Evolutionary conservation across 2,329 filamentous ascomycete species (phyloP), one percentile per base, ranked within the genome.

Genomic region (Microcera coccophila): DNA sequence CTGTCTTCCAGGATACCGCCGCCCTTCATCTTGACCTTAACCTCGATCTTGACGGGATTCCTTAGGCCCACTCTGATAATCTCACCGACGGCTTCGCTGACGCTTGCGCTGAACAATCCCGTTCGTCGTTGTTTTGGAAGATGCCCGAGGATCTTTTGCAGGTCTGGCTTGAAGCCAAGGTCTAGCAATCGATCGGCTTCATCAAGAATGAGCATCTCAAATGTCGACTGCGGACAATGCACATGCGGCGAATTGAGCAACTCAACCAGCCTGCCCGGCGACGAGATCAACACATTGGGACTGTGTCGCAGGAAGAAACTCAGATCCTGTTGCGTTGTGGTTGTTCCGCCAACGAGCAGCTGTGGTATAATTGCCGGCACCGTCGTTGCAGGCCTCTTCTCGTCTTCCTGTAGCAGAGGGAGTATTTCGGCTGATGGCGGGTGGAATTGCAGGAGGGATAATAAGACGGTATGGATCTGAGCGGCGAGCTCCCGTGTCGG

Each of bases 81-180:
- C 62, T 96, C 87, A 49, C 90, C 84, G 1, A 98, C 87, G 2
- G 93, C 93, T 61, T 97, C 93, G 56, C 86, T 93, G n/a, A 98
- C 87, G 58, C 87, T 94, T 11, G 93, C 93, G 59, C 89, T 95
- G 68, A 97, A 98, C 0, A 98, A 71, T 0, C 93, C 93, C 0
- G 93, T 98, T 37, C 93, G 79, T 39, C 93, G 77, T 63, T 98
- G 93, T 62, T 98, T 98, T 0, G 93, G 93, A 5, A 98, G 70
- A 14, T 86, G 79, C 0, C 81, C 80, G 17, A 98, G 70, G 31
- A 97, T 95, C 42, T 82, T 87, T 54, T 93, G 88, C 20, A 98
- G 68, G 54, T 95, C 90, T 42, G 87, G 84, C 64, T 94, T 93
- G 68, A 98, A 97, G 5, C 94, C 93, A 17, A 97, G 76, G 66